These are phyloP conservation scores for Arctostaphylos glauca DNA, from an alignment of 148 eudicot species.

Conservation along the genomic window DNA sequence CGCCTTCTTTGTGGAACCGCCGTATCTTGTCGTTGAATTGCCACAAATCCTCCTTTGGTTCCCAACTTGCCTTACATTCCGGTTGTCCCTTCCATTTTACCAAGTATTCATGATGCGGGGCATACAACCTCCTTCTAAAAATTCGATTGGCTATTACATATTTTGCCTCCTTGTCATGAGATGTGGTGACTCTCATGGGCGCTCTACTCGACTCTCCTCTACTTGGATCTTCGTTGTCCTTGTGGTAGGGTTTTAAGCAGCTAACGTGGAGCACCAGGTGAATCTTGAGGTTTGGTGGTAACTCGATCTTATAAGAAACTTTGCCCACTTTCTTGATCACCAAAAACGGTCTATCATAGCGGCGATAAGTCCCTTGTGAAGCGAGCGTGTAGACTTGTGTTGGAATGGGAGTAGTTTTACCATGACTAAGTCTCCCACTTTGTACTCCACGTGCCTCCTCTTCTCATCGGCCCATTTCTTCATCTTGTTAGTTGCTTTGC, in stretches of 20 bases:
- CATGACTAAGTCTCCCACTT: neutral
- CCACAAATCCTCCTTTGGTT: neutral
- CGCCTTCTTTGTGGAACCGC: neutral
- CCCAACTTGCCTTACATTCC: neutral
- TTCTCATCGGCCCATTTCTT: neutral
- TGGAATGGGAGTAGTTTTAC: neutral
- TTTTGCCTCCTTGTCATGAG: too few relatives aligned
- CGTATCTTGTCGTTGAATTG: too few relatives aligned
- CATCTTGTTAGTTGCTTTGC: neutral
- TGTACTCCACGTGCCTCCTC: neutral
- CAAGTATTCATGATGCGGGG: too few relatives aligned
- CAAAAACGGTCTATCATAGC: neutral
- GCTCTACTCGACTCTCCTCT: neutral
- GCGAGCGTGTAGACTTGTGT: neutral
- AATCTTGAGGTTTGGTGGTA: neutral
- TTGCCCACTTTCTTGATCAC: neutral
- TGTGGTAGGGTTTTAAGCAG: too few relatives aligned
- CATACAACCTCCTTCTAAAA: too few relatives aligned
- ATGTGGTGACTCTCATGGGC: neutral
- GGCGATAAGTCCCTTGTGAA: neutral
- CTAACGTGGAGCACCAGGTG: neutral
- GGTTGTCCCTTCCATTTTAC: neutral
- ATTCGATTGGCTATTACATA: too few relatives aligned
- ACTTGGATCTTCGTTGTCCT: too few relatives aligned
- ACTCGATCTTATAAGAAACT: neutral